A percentile compares a stretch with the other conserved stretches of the same genome.
These are phyloP conservation scores for Cardamine occulta DNA, from an alignment of 345 rosid species.

Conservation along the genomic window DNA sequence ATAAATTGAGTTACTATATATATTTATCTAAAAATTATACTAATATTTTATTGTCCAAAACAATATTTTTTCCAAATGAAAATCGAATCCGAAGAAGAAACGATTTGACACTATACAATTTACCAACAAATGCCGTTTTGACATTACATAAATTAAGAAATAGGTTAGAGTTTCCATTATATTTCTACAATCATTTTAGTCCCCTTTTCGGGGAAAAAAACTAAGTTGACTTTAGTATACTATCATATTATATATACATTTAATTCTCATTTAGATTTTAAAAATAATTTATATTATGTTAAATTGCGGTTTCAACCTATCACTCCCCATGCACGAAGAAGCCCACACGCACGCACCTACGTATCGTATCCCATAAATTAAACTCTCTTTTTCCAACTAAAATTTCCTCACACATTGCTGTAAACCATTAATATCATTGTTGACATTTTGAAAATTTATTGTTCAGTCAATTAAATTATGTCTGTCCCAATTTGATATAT, in stretches of 20 bases:
- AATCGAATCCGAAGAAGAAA: too few relatives aligned
- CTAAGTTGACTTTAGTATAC: neutral
- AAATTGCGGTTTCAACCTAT: slow-evolving; percentile 5
- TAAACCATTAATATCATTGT: slow-evolving; percentile 38
- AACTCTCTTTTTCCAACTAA: slow-evolving; percentile 35
- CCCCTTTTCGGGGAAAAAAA: neutral
- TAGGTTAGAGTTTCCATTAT: neutral
- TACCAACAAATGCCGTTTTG: too few relatives aligned
- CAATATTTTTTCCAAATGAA: too few relatives aligned
- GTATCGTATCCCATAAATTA: slow-evolving; percentile 29
- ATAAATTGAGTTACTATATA: neutral
- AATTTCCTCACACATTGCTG: slow-evolving; percentile 35
- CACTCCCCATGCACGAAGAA: slow-evolving; percentile 25
- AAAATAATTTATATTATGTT: neutral
- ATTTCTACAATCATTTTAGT: too few relatives aligned
- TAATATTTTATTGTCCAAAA: neutral
- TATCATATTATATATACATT: too few relatives aligned
- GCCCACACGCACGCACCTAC: slow-evolving; percentile 32
- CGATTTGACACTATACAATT: too few relatives aligned
- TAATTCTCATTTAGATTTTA: neutral
- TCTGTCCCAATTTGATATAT: slow-evolving; percentile 31
- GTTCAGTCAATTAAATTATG: slow-evolving; percentile 29
- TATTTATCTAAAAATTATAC: neutral
- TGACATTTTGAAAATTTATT: slow-evolving; percentile 35
- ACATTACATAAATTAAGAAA: neutral